Conservation (phyloP, 164 flowering plant genomes). For the Stephania japonica region DNA sequence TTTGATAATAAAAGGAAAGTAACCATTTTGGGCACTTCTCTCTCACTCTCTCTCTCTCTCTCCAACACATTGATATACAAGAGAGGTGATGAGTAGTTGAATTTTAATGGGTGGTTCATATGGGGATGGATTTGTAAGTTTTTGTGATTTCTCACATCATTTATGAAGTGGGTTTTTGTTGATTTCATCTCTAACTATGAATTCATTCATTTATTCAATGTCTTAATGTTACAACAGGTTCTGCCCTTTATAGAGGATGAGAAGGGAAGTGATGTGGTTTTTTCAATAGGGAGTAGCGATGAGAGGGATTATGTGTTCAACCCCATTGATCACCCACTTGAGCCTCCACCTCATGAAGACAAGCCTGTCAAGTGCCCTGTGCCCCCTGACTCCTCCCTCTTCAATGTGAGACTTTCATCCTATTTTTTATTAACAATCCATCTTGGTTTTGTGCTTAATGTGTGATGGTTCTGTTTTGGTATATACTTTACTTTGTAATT, state of each 20-base stretch:
- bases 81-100: constrained; percentile 11
- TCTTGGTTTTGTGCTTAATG: background rate
- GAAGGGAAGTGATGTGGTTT: constrained; percentile 17
- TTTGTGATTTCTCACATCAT: background rate
- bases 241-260: constrained; percentile 17
- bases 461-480: background rate
- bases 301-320: constrained; percentile 23
- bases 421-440: background rate
- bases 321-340: constrained; percentile 24
- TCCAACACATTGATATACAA: background rate
- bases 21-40: constrained; percentile 22
- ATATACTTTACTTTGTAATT: background rate
- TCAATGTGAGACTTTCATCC: constrained; percentile 25
- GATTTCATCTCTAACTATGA: background rate
- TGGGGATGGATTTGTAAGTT: constrained; percentile 31
- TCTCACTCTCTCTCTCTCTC: constrained; percentile 5
- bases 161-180: background rate
- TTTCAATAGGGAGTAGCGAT: constrained; percentile 12
- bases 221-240: background rate
- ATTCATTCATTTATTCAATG: background rate
- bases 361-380: constrained; percentile 62
- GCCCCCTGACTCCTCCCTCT: constrained; percentile 39
- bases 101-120: constrained; percentile 31
- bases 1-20: constrained; percentile 11
- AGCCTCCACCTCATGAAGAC: constrained; percentile 25